Evolutionary conservation across 768 basidiomycete species (phyloP).

Genomic region (Tricholoma saponaceum): DNA sequence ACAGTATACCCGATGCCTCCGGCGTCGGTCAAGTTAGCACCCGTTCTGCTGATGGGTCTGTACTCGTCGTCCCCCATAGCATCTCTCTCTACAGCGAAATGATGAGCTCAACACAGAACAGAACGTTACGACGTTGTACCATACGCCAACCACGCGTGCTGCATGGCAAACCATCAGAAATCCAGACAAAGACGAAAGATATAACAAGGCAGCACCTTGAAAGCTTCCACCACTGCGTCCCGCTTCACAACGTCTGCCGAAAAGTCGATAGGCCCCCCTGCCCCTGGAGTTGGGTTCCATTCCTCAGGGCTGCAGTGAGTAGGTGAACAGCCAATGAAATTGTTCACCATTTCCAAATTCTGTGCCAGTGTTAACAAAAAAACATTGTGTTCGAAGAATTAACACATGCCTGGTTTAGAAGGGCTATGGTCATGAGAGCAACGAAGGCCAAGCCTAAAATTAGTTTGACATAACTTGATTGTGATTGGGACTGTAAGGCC

Average conservation of each 20-base stretch:
- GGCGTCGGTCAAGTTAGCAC: conserved; percentile 71
- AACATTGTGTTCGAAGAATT: not conserved
- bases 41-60: conserved; percentile 72
- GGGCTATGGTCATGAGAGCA: conserved; percentile 1
- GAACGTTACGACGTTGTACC: conserved; percentile 29
- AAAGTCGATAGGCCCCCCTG: not conserved
- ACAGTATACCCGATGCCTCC: conserved; percentile 92
- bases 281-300: not conserved
- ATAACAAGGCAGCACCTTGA: conserved; percentile 51
- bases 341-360: not conserved
- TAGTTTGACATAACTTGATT: not conserved
- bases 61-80: conserved; percentile 95
- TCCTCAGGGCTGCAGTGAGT: not conserved
- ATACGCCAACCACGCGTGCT: conserved; percentile 89
- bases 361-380: no score
- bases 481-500: no score
- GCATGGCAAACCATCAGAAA: conserved; percentile 8
- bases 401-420: conserved; percentile 11
- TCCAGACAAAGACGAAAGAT: not conserved
- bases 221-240: conserved; percentile 57
- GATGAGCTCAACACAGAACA: not conserved
- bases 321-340: not conserved
- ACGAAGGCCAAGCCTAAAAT: conserved; percentile 9
- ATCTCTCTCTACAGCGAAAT: conserved; percentile 61
- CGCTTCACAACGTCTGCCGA: no score